Evolutionary conservation across 768 basidiomycete species (phyloP).

Genomic region (Suillus placidus): DNA sequence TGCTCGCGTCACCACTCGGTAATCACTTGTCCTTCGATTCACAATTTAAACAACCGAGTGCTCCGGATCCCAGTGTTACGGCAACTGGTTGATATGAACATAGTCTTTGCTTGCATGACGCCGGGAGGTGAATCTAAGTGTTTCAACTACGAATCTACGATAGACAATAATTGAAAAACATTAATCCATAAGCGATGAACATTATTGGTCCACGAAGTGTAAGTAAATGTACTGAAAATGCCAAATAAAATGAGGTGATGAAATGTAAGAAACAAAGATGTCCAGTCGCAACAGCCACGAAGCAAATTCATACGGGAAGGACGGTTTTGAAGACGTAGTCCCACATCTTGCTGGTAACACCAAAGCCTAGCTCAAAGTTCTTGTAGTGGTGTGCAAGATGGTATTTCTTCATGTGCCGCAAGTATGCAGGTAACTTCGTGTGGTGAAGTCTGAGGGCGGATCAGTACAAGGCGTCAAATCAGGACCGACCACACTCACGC

Average conservation of each 20-base stretch:
- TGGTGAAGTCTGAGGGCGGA: conserved; percentile 68
- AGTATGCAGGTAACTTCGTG: conserved; percentile 80
- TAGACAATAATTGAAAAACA: not conserved
- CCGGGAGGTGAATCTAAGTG: not conserved
- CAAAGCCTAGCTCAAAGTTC: conserved; percentile 96
- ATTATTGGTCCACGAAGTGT: conserved; percentile 1
- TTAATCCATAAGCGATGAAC: not conserved
- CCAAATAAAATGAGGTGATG: not conserved
- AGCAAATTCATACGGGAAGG: conserved; percentile 52
- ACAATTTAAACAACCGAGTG: too few relatives aligned
- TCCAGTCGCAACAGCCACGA: not conserved
- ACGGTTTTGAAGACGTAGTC: conserved; percentile 89
- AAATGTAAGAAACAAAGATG: not conserved
- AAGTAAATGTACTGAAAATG: not conserved
- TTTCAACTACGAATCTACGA: not conserved
- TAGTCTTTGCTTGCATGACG: too few relatives aligned
- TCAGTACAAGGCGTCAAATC: conserved; percentile 13
- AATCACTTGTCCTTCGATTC: too few relatives aligned
- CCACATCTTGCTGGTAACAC: conserved; percentile 97
- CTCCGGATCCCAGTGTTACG: too few relatives aligned
- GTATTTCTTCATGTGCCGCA: conserved; percentile 94
- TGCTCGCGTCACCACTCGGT: too few relatives aligned
- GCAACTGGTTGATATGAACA: too few relatives aligned
- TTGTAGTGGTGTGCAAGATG: conserved; percentile 98
- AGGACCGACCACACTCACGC: conserved; percentile 53